phyloP scores from a whole-genome alignment of 2,329 filamentous ascomycete species.

The Myriosclerotinia scirpicola region DNA sequence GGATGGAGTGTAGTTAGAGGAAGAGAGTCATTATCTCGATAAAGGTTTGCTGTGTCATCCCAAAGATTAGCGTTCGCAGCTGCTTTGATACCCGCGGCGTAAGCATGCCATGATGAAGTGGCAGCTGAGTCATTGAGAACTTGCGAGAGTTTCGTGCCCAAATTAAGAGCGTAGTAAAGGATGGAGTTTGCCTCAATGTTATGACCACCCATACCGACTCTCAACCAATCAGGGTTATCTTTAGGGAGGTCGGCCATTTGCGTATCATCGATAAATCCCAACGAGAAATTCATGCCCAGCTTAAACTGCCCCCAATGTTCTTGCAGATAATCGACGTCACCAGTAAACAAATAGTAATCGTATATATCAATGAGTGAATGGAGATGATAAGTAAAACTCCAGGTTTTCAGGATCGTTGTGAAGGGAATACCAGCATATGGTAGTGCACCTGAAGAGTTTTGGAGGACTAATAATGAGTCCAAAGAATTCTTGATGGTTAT shows the following conservation, averaged over 20 bases:
- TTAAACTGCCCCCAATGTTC: constrained; percentile 52
- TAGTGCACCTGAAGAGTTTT: constrained; percentile 30
- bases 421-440: constrained; percentile 46
- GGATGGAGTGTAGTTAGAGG: constrained; percentile 54
- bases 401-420: constrained; percentile 41
- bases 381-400: constrained; percentile 59
- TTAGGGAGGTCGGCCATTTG: constrained; percentile 37
- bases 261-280: constrained; percentile 47
- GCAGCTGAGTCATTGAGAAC: constrained; percentile 39
- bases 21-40: constrained; percentile 46
- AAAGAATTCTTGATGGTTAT: constrained; percentile 52
- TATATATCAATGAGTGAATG: constrained; percentile 59
- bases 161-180: constrained; percentile 37
- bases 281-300: constrained; percentile 47
- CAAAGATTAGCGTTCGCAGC: constrained; percentile 24
- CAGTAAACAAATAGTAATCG: constrained; percentile 58
- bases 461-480: constrained; percentile 34
- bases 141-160: constrained; percentile 47
- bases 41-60: constrained; percentile 32
- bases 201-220: constrained; percentile 38
- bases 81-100: constrained; percentile 23
- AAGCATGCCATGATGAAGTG: background rate
- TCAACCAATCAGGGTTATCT: constrained; percentile 37
- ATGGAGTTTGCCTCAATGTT: constrained; percentile 40
- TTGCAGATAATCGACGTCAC: constrained; percentile 52